A percentile compares a stretch with the other conserved stretches of the same genome.
phyloP scores from a whole-genome alignment of 2,329 filamentous ascomycete genomes.

The Plectosphaerella cucumerina region DNA sequence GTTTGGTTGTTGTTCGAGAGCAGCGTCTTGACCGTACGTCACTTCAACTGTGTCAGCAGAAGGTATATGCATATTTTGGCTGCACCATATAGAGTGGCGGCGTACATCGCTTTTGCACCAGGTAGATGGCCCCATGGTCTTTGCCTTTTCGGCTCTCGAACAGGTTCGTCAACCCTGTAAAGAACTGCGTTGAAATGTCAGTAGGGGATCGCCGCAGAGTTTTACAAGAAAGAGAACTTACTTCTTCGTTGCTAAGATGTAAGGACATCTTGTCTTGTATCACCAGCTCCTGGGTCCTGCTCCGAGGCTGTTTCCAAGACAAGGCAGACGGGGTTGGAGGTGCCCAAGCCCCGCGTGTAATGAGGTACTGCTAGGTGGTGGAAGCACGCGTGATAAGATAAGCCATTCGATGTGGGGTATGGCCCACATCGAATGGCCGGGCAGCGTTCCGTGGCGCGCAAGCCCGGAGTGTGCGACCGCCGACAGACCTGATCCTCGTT shows the following conservation, averaged over 20 bases:
- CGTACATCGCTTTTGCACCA: conserved; percentile 71
- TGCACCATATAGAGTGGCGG: background rate
- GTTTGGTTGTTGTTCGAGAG: background rate
- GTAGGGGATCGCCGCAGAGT: conserved; percentile 61
- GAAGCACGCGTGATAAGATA: no score
- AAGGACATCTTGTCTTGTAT: conserved; percentile 24
- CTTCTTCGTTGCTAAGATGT: conserved; percentile 60
- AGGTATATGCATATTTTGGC: background rate
- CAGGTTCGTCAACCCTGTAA: conserved; percentile 61
- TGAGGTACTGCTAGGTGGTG: no score
- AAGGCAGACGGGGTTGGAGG: no score
- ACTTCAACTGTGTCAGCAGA: conserved; percentile 29
- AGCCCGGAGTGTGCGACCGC: no score
- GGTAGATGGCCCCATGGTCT: conserved; percentile 68
- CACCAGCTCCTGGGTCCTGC: no score
- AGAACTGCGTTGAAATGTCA: conserved; percentile 62
- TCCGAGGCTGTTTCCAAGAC: no score
- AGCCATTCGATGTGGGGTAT: no score
- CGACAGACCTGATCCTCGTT: no score
- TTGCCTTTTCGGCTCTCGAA: conserved; percentile 64
- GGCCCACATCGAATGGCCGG: no score
- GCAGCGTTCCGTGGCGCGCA: no score
- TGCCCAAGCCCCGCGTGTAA: no score
- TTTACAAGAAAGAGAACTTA: conserved; percentile 21
- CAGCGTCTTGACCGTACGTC: conserved; percentile 36